Percentiles rank a stretch among this genome's conserved stretches.
Evolutionary conservation across 805 yeast genomes (phyloP).

Genomic region (Starmerella potacharoeniae): DNA sequence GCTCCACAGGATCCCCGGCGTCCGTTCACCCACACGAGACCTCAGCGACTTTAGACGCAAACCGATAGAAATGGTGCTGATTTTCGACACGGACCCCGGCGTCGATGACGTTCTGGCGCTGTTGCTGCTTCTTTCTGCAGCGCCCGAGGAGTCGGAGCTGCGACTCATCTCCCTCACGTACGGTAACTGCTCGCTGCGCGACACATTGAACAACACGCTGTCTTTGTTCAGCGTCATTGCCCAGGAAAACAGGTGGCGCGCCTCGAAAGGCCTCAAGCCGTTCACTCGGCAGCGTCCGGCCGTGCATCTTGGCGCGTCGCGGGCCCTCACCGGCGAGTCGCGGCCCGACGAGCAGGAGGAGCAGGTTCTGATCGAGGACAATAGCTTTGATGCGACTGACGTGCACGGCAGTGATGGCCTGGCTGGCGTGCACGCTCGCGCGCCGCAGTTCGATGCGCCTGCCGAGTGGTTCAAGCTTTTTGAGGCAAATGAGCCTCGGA

Average conservation of each 20-base stretch:
- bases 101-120: slow-evolving; percentile 35
- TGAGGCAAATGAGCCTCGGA: background rate
- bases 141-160: slow-evolving; percentile 23
- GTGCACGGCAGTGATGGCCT: slow-evolving; percentile 35
- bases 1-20: background rate
- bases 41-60: background rate
- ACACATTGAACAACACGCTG: slow-evolving; percentile 29
- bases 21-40: no score
- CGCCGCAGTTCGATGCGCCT: slow-evolving; percentile 30
- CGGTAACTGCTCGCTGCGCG: slow-evolving; percentile 31
- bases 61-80: slow-evolving; percentile 20
- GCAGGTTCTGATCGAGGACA: slow-evolving; percentile 15
- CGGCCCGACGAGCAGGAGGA: slow-evolving; percentile 8
- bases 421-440: slow-evolving; percentile 30
- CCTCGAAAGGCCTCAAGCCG: slow-evolving; percentile 16
- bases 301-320: slow-evolving; percentile 28
- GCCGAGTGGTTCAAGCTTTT: slow-evolving; percentile 25
- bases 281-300: slow-evolving; percentile 27
- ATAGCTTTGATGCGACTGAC: slow-evolving; percentile 29
- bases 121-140: slow-evolving; percentile 28
- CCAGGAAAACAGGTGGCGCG: slow-evolving; percentile 26
- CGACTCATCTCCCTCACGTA: slow-evolving; percentile 29
- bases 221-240: slow-evolving; percentile 30
- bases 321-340: slow-evolving; percentile 11
- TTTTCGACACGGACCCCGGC: slow-evolving; percentile 36